Evolutionary conservation across 306 rosid genomes (phyloP).

Genomic region (Acmispon strigosus): DNA sequence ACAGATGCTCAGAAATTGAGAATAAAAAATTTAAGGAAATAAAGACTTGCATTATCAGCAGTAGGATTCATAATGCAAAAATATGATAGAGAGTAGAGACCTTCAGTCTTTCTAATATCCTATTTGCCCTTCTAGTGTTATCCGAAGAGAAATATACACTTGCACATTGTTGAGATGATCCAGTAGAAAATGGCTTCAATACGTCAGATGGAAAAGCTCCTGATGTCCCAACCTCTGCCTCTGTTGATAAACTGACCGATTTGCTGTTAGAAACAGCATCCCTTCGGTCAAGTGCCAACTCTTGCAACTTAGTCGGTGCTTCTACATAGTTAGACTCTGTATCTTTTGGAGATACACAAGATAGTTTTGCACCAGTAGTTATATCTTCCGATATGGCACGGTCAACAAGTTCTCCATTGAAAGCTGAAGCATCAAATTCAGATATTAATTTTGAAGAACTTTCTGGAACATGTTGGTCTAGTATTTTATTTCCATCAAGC

Average conservation of each 20-base stretch:
- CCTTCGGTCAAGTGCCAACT: slow-evolving; percentile 22
- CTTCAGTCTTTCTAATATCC: slow-evolving; percentile 71
- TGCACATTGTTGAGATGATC: slow-evolving; percentile 42
- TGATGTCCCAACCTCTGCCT: slow-evolving; percentile 24
- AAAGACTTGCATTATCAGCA: slow-evolving; percentile 3
- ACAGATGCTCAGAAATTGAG: background rate
- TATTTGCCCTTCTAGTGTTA: slow-evolving; percentile 60
- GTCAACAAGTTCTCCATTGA: slow-evolving; percentile 21
- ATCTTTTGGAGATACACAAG: slow-evolving; percentile 28
- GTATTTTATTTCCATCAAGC: slow-evolving; percentile 33
- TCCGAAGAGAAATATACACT: slow-evolving; percentile 43
- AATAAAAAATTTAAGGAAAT: slow-evolving; percentile 15
- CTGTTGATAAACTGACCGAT: slow-evolving; percentile 27
- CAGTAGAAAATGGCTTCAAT: slow-evolving; percentile 30
- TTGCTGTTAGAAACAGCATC: slow-evolving; percentile 27
- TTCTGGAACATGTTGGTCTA: slow-evolving; percentile 21
- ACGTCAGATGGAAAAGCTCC: slow-evolving; percentile 28
- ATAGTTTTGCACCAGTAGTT: slow-evolving; percentile 29
- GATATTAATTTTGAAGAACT: slow-evolving; percentile 26
- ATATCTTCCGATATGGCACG: slow-evolving; percentile 22
- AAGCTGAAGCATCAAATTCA: slow-evolving; percentile 25
- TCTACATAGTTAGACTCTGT: slow-evolving; percentile 19
- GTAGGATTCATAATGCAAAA: background rate
- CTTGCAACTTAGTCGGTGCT: slow-evolving; percentile 22
- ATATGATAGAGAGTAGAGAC: slow-evolving; percentile 29